A percentile compares a stretch with the other conserved stretches of the same genome.
These are phyloP conservation scores for Penicillium subrubescens DNA, from an alignment of 495 filamentous ascomycete species.

Conservation along the genomic window DNA sequence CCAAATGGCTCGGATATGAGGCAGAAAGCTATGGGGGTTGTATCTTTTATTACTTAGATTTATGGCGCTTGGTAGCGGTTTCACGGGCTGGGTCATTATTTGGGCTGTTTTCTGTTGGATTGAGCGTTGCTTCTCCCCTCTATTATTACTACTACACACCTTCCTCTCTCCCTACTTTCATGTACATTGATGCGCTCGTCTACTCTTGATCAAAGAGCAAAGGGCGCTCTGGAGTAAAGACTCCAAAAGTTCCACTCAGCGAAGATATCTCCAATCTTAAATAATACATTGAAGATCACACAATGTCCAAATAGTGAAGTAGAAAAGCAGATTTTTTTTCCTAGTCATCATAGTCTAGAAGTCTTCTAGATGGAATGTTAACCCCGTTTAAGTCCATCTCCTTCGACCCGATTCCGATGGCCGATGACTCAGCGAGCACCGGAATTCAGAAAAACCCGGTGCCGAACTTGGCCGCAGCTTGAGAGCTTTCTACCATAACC, in stretches of 20 bases:
- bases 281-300: neutral
- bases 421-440: constrained; percentile 30
- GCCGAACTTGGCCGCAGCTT: constrained; percentile 30
- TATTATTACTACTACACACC: neutral
- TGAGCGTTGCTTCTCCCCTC: constrained; percentile 6
- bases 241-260: neutral
- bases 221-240: neutral
- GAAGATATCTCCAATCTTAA: neutral
- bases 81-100: neutral
- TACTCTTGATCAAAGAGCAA: neutral
- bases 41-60: constrained; percentile 5
- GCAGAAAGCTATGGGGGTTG: neutral
- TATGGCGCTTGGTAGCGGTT: constrained; percentile 7
- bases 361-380: neutral
- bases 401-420: constrained; percentile 1
- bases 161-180: neutral
- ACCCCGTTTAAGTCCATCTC: constrained; percentile 1
- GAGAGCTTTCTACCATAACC: constrained; percentile 29
- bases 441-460: constrained; percentile 29
- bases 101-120: neutral
- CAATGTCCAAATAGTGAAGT: neutral
- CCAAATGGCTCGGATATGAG: constrained; percentile 16
- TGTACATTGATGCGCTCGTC: constrained; percentile 3
- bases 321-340: neutral
- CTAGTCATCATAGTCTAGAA: neutral